Percentiles rank a stretch among this genome's conserved stretches.
These are phyloP conservation scores for Fistulifera solaris DNA, from an alignment of 108 stramenopile species.

Conservation along the genomic window DNA sequence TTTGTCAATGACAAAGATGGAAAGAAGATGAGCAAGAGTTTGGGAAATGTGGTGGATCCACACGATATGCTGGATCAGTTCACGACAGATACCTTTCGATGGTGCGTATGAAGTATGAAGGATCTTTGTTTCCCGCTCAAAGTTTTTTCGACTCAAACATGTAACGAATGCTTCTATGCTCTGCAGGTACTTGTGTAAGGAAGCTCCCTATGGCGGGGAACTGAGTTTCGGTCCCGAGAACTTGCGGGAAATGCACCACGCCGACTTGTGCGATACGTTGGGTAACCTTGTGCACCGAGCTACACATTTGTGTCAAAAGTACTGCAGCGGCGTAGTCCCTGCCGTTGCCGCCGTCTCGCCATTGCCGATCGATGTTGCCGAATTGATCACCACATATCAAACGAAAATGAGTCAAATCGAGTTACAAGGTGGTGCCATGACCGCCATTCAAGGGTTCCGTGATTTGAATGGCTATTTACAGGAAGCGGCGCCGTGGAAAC, in stretches of 20 bases:
- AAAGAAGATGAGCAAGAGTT: slow-evolving; percentile 97
- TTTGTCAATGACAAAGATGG: slow-evolving; percentile 96
- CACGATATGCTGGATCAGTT: slow-evolving; percentile 85
- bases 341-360: slow-evolving; percentile 27
- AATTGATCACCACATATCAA: slow-evolving; percentile 37
- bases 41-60: slow-evolving; percentile 98
- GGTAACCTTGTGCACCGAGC: slow-evolving; percentile 97
- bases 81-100: slow-evolving; percentile 90
- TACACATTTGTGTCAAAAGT: slow-evolving; percentile 79
- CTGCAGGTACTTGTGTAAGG: slow-evolving; percentile 62
- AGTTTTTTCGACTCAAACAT: too few species aligned
- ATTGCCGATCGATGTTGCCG: slow-evolving; percentile 27
- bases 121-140: too few species aligned
- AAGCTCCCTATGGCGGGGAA: slow-evolving; percentile 92
- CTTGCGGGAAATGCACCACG: slow-evolving; percentile 90
- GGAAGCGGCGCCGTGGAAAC: slow-evolving; percentile 94
- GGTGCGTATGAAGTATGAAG: slow-evolving; percentile 61
- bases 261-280: slow-evolving; percentile 90
- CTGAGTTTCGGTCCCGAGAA: slow-evolving; percentile 76
- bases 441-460: slow-evolving; percentile 71
- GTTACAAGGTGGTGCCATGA: slow-evolving; percentile 62
- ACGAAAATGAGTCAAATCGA: slow-evolving; percentile 75
- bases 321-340: slow-evolving; percentile 80
- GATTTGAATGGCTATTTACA: slow-evolving; percentile 93
- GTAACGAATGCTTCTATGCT: too few species aligned